Evolutionary conservation across 164 flowering plant species (phyloP), one percentile per base, ranked within the genome.

Genomic region (Malania oleifera): DNA sequence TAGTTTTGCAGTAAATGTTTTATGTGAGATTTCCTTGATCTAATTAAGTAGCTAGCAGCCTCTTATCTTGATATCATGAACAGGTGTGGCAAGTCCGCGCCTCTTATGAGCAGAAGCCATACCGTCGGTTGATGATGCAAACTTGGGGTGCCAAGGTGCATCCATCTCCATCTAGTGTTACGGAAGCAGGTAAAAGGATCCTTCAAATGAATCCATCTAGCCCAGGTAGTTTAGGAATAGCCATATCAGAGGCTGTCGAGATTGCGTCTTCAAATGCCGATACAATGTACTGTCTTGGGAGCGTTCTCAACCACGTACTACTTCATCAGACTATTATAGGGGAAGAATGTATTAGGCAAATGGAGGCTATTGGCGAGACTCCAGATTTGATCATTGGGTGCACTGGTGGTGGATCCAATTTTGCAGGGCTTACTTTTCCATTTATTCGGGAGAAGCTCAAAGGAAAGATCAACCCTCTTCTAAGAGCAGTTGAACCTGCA

Each of bases 61-160:
- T 50, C 28, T 59, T 46, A 46, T 22, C 50, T 2, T 20, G 28
- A 27, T 54, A 43, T 51, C 57, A 7, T 57, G 9, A 54, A 41
- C 44, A 92, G 98, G 98, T 92, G 25, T 89, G 98, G 98, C 98
- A 93, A 76, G 98, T 93, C 24, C 91, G 97, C 22, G 96, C 96
- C 15, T 93, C 97, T 13, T 93, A 79, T 67, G 96, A 93, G 71
- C 85, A 79, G 61, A 93, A 93, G 66, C 98, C 98, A 39, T 93
- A 93, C 54, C 81, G 98, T 7, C 80, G 78, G 62, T 48, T 93
- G 60, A 93, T 93, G 98, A 93, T 93, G 98, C 83, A 93, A 64
- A 87, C 98, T 2, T 93, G 98, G 98, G 98, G 96, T 13, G 98
- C 98, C 19, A 83, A 87, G 60, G 96, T 93, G 28, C 96, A 93